Base-by-base conservation (phyloP, 129 eudicot species). In the Flaveria trinervia region DNA sequence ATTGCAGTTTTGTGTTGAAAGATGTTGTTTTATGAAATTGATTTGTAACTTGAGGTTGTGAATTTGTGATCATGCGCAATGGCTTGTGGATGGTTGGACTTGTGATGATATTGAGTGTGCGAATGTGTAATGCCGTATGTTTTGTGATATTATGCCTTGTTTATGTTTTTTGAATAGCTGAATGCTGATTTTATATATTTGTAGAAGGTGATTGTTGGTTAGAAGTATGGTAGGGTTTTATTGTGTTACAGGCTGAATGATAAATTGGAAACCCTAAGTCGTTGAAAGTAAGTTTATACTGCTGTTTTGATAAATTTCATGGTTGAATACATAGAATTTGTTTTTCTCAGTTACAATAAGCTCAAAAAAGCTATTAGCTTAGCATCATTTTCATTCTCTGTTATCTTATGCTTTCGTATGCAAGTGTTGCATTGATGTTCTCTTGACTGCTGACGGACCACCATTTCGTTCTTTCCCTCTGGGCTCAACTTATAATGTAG, bases 101-200 rank as follows among this genome's bases (percentile, higher is more conserved):
- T 23, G 26, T 23, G 26, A 23, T 23, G 26, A 23, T 23, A 23
- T 23, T 23, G 26, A 26, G 68, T 61, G 1, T 23, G 18, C 39
- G 26, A 41, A 61, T 61, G 49, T 65, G 50, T 16, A 64, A 64
- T 64, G 68, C 9, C 68, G 44, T 64, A 64, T 26, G 36, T 25
- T 8, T 18, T 13, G 9, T 30, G 2, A 23, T 23, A 23, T 23
- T 23, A 23, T 23, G 26, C 26, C 26, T 23, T 23, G 26, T 23
- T 23, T 23, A 23, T 23, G 26, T 23, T 23, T 23, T 23, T 1
- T 23, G 26, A 41, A 18, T 23, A 39, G 5, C n/a, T 9, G 2
- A 65, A 14, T 62, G 7, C 30, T 66, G 11, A 67, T 67, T 60
- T 23, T 1, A 4, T 60, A 22, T 12, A 10, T 10, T 57, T 10